These are phyloP conservation scores for Nicotiana sylvestris DNA, from an alignment of 257 asterid species.

Conservation along the genomic window DNA sequence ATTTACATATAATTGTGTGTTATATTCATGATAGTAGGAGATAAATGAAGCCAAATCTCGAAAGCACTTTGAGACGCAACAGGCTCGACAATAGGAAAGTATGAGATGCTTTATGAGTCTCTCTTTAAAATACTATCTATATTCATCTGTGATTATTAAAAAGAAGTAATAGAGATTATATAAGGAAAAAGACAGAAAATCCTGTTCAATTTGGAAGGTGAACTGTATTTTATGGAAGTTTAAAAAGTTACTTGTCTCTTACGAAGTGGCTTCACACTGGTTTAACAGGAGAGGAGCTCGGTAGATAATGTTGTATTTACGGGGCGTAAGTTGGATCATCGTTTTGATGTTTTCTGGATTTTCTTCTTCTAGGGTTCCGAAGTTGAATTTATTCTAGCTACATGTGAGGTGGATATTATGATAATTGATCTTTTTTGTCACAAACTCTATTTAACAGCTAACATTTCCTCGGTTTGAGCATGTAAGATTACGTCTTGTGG, in stretches of 20 bases:
- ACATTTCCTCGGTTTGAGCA: neutral
- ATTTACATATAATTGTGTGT: neutral
- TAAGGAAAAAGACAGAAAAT: neutral
- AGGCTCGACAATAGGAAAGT: neutral
- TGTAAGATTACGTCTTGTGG: neutral
- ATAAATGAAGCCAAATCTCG: neutral
- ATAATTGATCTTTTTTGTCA: neutral
- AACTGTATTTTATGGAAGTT: neutral
- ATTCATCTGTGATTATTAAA: neutral
- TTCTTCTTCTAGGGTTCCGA: neutral
- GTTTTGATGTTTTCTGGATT: neutral
- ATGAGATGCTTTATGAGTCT: neutral
- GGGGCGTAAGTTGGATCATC: neutral
- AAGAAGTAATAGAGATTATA: neutral
- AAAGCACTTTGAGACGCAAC: conserved; percentile 1
- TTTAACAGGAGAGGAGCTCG: neutral
- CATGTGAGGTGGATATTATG: neutral
- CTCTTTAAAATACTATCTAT: neutral
- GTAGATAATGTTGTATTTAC: neutral
- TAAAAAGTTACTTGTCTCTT: neutral
- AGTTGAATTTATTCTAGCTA: conserved; percentile 1
- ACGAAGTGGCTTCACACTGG: neutral
- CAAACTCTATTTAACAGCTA: neutral
- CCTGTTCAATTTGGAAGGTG: neutral
- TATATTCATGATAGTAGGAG: neutral